Conservation (phyloP, 2,329 filamentous ascomycete species). For the Ophiostoma tasmaniense region DNA sequence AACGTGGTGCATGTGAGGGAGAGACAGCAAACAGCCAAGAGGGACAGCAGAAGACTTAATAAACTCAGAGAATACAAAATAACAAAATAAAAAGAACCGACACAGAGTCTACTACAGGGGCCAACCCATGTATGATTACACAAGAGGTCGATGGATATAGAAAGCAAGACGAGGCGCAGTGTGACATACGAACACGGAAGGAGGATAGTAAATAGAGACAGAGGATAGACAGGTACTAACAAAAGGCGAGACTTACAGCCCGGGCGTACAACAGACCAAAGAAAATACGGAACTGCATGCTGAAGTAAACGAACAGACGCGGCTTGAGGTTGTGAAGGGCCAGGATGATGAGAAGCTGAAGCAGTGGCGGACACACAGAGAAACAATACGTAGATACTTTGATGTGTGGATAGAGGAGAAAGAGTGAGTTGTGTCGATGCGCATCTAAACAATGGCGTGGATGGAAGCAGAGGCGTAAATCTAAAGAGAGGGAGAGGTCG, state of each 20-base stretch:
- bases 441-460: not conserved
- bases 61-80: not conserved
- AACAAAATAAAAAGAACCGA: not conserved
- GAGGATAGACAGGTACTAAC: not conserved
- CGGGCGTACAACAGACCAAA: not conserved
- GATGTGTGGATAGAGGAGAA: not conserved
- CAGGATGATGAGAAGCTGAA: constrained; percentile 4
- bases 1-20: not conserved
- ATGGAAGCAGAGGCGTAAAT: not conserved
- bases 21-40: not conserved
- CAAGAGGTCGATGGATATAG: not conserved
- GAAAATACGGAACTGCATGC: not conserved
- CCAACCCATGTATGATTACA: not conserved
- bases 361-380: not conserved
- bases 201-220: not conserved
- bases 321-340: not conserved
- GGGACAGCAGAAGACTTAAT: too few species aligned
- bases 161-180: constrained; percentile 10
- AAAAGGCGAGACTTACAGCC: not conserved
- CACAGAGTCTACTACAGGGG: not conserved
- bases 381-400: not conserved
- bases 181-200: constrained; percentile 5
- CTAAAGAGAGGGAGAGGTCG: not conserved
- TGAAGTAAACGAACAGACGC: not conserved
- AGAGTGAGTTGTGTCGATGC: not conserved